Percentiles rank a stretch among this genome's conserved stretches.
Evolutionary conservation across 371 early-diverging fungal genomes (phyloP).

Genomic region (Mucor saturninus): DNA sequence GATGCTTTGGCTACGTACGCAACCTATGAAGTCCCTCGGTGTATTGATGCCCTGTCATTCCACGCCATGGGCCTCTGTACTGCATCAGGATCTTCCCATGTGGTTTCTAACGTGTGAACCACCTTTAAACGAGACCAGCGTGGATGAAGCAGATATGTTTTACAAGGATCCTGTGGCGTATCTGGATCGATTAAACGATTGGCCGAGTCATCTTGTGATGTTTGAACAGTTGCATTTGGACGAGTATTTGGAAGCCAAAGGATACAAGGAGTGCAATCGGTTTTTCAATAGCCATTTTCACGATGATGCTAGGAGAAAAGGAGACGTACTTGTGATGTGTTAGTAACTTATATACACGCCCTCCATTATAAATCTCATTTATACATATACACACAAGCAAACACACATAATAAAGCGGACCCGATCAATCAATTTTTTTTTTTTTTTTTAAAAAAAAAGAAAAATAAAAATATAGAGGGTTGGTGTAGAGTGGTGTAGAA

Average conservation of each 20-base stretch:
- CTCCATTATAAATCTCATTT: too few relatives aligned
- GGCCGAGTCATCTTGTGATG: slow-evolving; percentile 70
- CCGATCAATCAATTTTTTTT: slow-evolving; percentile 8
- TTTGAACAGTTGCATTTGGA: slow-evolving; percentile 61
- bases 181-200: slow-evolving; percentile 37
- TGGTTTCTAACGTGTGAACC: slow-evolving; percentile 94
- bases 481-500: not conserved
- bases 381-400: too few relatives aligned
- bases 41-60: slow-evolving; percentile 96
- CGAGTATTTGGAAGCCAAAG: slow-evolving; percentile 21
- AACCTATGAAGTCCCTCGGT: slow-evolving; percentile 38
- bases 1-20: slow-evolving; percentile 69
- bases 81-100: slow-evolving; percentile 67
- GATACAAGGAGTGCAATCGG: slow-evolving; percentile 63
- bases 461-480: too few relatives aligned
- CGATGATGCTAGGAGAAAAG: slow-evolving; percentile 78
- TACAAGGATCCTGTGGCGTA: slow-evolving; percentile 71
- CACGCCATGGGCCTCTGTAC: slow-evolving; percentile 83
- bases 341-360: not conserved
- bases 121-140: slow-evolving; percentile 55
- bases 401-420: not conserved
- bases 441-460: not conserved
- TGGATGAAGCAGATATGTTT: slow-evolving; percentile 86
- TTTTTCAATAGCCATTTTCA: slow-evolving; percentile 92
- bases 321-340: slow-evolving; percentile 82